Conservation (phyloP, 78 protist species). For the Emiliania huxleyi region DNA sequence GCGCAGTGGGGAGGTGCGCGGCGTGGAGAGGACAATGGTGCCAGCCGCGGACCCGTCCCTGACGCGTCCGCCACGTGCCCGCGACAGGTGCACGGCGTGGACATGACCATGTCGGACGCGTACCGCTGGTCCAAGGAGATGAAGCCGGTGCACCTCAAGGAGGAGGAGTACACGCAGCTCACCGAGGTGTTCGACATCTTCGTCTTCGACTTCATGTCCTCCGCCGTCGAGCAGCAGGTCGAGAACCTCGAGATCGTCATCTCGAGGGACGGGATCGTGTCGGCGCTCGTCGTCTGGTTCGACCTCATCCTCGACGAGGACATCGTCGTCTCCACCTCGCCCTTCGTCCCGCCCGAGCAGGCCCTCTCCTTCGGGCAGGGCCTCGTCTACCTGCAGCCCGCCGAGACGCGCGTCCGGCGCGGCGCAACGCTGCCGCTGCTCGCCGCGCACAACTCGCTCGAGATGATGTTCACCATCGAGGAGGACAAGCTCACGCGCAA, state of each 20-base stretch:
- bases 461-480: neutral
- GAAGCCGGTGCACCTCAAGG: neutral
- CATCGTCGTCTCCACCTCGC: conserved; percentile 19
- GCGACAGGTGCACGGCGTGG: conserved; percentile 2
- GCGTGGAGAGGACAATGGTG: conserved; percentile 4
- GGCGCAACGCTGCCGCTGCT: neutral
- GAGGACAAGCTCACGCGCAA: conserved; percentile 23
- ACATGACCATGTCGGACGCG: conserved; percentile 20
- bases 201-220: neutral
- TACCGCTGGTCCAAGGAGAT: conserved; percentile 5
- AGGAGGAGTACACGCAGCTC: neutral
- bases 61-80: no score
- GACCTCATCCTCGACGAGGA: conserved; percentile 28
- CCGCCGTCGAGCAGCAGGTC: neutral
- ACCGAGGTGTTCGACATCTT: conserved; percentile 19
- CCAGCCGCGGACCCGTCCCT: no score
- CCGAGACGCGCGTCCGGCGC: neutral
- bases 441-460: neutral
- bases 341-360: neutral
- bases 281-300: conserved; percentile 10
- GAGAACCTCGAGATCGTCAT: neutral
- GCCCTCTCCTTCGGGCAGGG: neutral
- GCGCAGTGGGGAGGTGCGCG: neutral
- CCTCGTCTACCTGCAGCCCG: neutral
- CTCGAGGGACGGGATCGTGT: conserved; percentile 15